Conservation (phyloP, 257 asterid species). For the Scutellaria galericulata region DNA sequence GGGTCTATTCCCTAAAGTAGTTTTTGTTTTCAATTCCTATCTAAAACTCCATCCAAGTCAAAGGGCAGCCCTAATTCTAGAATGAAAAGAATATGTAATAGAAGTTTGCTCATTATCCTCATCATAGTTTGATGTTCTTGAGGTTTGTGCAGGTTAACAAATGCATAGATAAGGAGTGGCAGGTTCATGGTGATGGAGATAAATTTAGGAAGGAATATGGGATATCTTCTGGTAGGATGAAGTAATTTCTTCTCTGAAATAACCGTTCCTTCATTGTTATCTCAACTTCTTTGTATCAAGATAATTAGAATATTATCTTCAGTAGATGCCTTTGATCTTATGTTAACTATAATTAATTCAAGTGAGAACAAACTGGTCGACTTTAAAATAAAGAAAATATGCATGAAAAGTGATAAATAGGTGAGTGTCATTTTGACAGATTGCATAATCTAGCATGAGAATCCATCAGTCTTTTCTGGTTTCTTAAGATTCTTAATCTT, state of each 20-base stretch:
- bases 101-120: constrained; percentile 16
- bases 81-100: background rate
- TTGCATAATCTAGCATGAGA: background rate
- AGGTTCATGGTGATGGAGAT: constrained; percentile 65
- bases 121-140: constrained; percentile 23
- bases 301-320: background rate
- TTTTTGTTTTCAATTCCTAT: background rate
- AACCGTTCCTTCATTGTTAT: constrained; percentile 22
- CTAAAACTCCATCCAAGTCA: background rate
- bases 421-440: background rate
- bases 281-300: constrained; percentile 11
- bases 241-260: constrained; percentile 22
- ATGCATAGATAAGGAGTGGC: constrained; percentile 45
- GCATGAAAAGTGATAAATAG: background rate
- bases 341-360: background rate
- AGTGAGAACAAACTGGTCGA: background rate
- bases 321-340: background rate
- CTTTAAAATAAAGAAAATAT: constrained; percentile 9
- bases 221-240: constrained; percentile 66
- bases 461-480: constrained; percentile 9
- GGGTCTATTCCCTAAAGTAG: background rate
- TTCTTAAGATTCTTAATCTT: constrained; percentile 24
- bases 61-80: background rate
- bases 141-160: constrained; percentile 49
- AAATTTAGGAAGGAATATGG: constrained; percentile 60